Conservation (phyloP, 768 basidiomycete species). For the Tephrocybe sp. region DNA sequence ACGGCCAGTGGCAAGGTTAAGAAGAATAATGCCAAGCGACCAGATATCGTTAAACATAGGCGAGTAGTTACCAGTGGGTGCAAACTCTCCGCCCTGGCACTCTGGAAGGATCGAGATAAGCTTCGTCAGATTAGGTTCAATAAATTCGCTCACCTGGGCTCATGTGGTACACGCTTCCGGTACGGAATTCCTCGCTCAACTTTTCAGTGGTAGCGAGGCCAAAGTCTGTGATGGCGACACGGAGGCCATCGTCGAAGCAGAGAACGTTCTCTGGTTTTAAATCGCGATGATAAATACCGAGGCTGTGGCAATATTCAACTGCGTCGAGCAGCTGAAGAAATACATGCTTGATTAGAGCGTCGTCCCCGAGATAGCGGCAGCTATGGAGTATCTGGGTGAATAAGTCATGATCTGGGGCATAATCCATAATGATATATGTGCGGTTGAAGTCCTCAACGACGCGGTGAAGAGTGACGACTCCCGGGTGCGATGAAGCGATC, state of each 20-base stretch:
- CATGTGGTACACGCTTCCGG: constrained; percentile 96
- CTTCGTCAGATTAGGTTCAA: neutral
- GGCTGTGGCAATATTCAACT: constrained; percentile 87
- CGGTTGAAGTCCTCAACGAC: constrained; percentile 79
- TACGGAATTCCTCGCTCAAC: constrained; percentile 85
- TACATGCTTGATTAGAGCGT: constrained; percentile 81
- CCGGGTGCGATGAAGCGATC: constrained; percentile 69
- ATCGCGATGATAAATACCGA: constrained; percentile 95
- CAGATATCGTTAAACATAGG: constrained; percentile 92
- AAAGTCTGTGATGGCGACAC: constrained; percentile 91
- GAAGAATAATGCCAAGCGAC: constrained; percentile 94
- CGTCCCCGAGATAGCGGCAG: constrained; percentile 80
- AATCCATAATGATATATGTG: constrained; percentile 94
- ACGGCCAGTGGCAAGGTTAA: constrained; percentile 92
- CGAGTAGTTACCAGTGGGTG: constrained; percentile 70
- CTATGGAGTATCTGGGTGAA: constrained; percentile 86
- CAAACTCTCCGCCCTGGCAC: constrained; percentile 79
- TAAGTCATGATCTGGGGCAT: constrained; percentile 86
- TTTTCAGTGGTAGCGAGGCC: constrained; percentile 90
- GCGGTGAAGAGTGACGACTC: constrained; percentile 87
- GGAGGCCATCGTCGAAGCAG: constrained; percentile 75
- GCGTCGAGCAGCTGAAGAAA: constrained; percentile 95
- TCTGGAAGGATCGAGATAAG: constrained; percentile 46
- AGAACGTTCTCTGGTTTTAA: constrained; percentile 97
- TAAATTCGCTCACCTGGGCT: constrained; percentile 66